These are phyloP conservation scores for Metschnikowia anglica DNA, from an alignment of 805 yeast genomes.

Conservation along the genomic window DNA sequence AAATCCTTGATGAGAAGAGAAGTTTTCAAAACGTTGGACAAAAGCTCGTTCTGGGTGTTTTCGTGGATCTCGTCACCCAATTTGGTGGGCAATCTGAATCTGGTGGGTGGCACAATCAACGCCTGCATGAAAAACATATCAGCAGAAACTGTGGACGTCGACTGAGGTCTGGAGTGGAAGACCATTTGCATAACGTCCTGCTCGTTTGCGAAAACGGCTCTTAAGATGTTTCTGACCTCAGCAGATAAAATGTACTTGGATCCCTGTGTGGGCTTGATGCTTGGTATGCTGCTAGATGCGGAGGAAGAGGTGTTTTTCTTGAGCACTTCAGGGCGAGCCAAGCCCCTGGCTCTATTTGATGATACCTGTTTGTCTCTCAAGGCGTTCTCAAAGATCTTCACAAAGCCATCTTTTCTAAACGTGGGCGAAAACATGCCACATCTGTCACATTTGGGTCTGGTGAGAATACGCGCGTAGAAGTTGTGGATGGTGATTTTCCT, in stretches of 20 bases:
- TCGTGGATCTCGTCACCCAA: slow-evolving; percentile 96
- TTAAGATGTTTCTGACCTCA: slow-evolving; percentile 78
- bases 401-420: slow-evolving; percentile 91
- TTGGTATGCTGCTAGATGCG: slow-evolving; percentile 38
- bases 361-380: slow-evolving; percentile 77
- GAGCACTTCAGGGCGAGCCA: slow-evolving; percentile 69
- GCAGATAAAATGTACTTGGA: slow-evolving; percentile 85
- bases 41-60: slow-evolving; percentile 85
- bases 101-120: slow-evolving; percentile 91
- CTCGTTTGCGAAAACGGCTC: slow-evolving; percentile 74
- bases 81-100: slow-evolving; percentile 95
- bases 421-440: slow-evolving; percentile 95
- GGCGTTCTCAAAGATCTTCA: slow-evolving; percentile 88
- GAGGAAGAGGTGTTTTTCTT: slow-evolving; percentile 28
- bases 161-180: slow-evolving; percentile 78
- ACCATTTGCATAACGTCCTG: slow-evolving; percentile 63
- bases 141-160: slow-evolving; percentile 49
- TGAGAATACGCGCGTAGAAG: slow-evolving; percentile 67
- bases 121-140: slow-evolving; percentile 90
- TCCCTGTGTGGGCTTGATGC: slow-evolving; percentile 62
- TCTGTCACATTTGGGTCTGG: slow-evolving; percentile 89
- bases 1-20: slow-evolving; percentile 81
- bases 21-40: slow-evolving; percentile 77
- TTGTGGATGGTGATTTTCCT: slow-evolving; percentile 73
- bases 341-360: slow-evolving; percentile 81